These are phyloP conservation scores for Rubia tinctorum DNA, from an alignment of 305 asterid species.

Conservation along the genomic window DNA sequence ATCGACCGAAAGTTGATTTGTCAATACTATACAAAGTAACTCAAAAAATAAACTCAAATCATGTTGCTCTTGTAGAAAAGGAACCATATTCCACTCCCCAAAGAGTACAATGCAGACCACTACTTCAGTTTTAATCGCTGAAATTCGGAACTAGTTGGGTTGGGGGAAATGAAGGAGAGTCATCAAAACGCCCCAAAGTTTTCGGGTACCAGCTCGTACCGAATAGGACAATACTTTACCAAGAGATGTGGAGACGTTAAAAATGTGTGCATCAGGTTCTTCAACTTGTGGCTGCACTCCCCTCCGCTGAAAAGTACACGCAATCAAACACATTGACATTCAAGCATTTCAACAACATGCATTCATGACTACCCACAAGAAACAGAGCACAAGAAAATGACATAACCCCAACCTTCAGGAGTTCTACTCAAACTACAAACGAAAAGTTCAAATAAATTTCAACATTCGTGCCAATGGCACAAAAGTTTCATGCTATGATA, in stretches of 20 bases:
- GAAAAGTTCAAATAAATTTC: not conserved
- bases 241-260: slow-evolving; percentile 55
- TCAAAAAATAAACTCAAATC: no score
- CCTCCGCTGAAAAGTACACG: slow-evolving; percentile 63
- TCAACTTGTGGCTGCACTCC: slow-evolving; percentile 93
- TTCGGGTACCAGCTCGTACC: slow-evolving; percentile 42
- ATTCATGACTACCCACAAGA: not conserved
- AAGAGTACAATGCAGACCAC: not conserved
- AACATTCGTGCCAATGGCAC: not conserved
- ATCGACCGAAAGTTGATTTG: no score
- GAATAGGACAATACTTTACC: slow-evolving; percentile 82
- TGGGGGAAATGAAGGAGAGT: not conserved
- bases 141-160: not conserved
- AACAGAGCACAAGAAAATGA: not conserved
- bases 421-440: not conserved
- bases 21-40: not conserved
- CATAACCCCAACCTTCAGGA: not conserved
- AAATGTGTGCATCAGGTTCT: slow-evolving; percentile 84
- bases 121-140: not conserved
- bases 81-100: not conserved
- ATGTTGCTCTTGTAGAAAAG: not conserved
- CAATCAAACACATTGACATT: no score
- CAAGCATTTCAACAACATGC: not conserved
- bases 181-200: not conserved
- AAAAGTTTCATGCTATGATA: not conserved